Conservation (phyloP, 139 green algal genomes). For the Auxenochlorella protothecoides region DNA sequence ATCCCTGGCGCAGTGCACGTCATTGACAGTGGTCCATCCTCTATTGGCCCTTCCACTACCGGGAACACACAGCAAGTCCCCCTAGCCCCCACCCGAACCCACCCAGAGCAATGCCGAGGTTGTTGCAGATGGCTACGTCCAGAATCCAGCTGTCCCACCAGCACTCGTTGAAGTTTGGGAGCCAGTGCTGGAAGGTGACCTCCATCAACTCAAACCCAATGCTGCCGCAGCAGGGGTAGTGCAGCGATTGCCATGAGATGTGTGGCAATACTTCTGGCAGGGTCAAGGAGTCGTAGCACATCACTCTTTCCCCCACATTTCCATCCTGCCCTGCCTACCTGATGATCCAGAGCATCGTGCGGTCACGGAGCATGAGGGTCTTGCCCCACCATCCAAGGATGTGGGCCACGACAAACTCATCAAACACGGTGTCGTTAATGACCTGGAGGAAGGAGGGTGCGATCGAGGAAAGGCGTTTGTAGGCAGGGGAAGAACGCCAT, state of each 20-base stretch:
- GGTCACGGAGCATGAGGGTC: slow-evolving; percentile 70
- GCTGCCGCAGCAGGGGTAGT: neutral
- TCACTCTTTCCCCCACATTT: too few relatives aligned
- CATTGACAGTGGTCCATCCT: too few relatives aligned
- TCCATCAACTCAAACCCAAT: slow-evolving; percentile 55
- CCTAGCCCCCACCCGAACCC: neutral
- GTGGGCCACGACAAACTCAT: slow-evolving; percentile 91
- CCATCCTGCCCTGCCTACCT: slow-evolving; percentile 5
- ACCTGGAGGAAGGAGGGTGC: slow-evolving; percentile 3
- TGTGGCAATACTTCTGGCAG: too few relatives aligned
- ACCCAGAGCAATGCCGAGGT: slow-evolving; percentile 35
- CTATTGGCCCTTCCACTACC: neutral
- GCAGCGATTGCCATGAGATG: too few relatives aligned
- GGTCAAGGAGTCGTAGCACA: too few relatives aligned
- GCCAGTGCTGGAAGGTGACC: slow-evolving; percentile 66
- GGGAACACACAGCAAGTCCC: neutral
- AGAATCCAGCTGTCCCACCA: slow-evolving; percentile 93
- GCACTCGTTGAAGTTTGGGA: slow-evolving; percentile 97
- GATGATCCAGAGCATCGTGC: slow-evolving; percentile 51
- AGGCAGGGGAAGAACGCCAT: neutral
- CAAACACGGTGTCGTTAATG: slow-evolving; percentile 64
- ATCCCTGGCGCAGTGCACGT: too few relatives aligned
- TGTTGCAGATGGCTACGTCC: slow-evolving; percentile 81
- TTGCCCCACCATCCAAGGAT: slow-evolving; percentile 70
- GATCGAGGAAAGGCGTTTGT: too few relatives aligned